Evolutionary conservation across 2,329 filamentous ascomycete species (phyloP).

Genomic region (Fusarium sp.): DNA sequence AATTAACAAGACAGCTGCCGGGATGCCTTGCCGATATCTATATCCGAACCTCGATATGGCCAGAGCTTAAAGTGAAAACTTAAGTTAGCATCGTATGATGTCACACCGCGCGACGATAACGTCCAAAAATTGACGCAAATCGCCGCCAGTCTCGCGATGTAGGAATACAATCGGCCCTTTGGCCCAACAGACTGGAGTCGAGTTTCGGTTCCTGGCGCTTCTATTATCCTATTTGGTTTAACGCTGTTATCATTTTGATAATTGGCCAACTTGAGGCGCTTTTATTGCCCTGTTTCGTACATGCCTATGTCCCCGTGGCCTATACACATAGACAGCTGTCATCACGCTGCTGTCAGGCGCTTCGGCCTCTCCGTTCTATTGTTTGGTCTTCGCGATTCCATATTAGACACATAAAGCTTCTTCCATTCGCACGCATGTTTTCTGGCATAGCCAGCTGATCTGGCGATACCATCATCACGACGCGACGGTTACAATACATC

Average conservation of each 20-base stretch:
- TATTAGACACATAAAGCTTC: no score
- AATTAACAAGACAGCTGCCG: neutral
- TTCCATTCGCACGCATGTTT: no score
- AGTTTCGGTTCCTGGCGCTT: neutral
- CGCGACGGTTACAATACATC: neutral
- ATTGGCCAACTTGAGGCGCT: neutral
- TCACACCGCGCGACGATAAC: constrained; percentile 15
- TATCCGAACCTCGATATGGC: constrained; percentile 21
- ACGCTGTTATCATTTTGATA: neutral
- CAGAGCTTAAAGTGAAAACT: constrained; percentile 11
- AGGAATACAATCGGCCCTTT: neutral
- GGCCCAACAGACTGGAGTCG: neutral
- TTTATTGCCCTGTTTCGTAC: neutral
- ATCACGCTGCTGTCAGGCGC: no score
- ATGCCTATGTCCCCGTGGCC: neutral
- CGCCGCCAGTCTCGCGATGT: neutral
- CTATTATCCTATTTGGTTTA: neutral
- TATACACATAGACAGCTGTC: neutral
- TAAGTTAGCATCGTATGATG: constrained; percentile 33
- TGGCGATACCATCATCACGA: no score
- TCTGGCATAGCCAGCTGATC: no score
- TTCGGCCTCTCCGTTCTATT: no score
- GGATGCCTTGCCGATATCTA: constrained; percentile 5
- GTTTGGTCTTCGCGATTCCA: no score
- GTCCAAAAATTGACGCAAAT: constrained; percentile 18